Base-by-base conservation (phyloP, 768 basidiomycete species). In the Suillus alpinus region DNA sequence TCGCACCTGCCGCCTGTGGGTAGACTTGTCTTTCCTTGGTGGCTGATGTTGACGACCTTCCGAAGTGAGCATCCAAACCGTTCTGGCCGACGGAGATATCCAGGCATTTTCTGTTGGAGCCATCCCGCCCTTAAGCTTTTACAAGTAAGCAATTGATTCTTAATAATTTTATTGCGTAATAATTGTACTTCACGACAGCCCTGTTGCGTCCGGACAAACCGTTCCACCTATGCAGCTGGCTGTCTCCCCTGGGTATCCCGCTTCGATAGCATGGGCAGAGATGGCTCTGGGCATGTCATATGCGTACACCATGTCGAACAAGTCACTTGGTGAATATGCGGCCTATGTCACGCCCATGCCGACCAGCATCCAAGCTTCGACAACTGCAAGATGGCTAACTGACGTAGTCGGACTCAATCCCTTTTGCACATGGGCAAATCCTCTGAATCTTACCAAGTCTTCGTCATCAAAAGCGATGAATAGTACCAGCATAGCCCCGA, bases 331-430 rank as follows among this genome's bases (percentile, higher is more conserved):
- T 18, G 55, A 41, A 18, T 40, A 56, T 37, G 39, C 53, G 4
- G 57, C 10, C 31, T 60, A 49, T 20, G 29, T 62, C 14, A 14
- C 23, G 3, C 60, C 61, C n/a, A 50, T 52, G 34, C 43, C 6
- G 60, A 39, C 6, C 14, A 39, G 29, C 2, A 61, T 69, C 13
- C 63, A 57, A 47, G 61, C 65, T 37, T 63, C 63, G 6, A 40
- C 26, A 50, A 66, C 20, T 34, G 67, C 67, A 49, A 60, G 69
- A 36, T 69, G 67, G 65, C 56, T 69, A 53, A 66, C 69, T 8
- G 69, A 69, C 13, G 57, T 71, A 10, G 36, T 65, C n/a, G 62
- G 57, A n/a, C 37, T 71, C 26, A 61, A 65, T 50, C 68, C 69
- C 1, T 67, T 61, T 46, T 69, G 69, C 16, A 56, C 58, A 41